Evolutionary conservation across 257 asterid genomes (phyloP).

Genomic region (Echium plantagineum): DNA sequence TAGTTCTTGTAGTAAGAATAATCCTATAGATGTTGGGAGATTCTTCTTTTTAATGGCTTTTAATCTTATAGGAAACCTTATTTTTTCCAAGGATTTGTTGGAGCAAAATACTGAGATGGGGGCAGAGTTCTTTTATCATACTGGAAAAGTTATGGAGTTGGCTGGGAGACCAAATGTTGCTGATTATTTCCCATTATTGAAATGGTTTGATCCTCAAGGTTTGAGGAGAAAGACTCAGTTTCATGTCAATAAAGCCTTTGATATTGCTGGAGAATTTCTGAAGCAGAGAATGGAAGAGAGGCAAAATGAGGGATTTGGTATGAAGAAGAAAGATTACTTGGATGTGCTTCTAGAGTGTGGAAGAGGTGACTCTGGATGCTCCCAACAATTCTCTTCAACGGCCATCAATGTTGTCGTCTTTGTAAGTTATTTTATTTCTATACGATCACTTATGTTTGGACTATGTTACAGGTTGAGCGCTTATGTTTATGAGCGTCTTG

Average conservation of each 20-base stretch:
- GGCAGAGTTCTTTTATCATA: conserved; percentile 54
- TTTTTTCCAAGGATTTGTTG: conserved; percentile 53
- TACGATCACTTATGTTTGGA: no score
- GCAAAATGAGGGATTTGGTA: not conserved
- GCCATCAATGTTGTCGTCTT: conserved; percentile 47
- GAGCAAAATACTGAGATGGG: conserved; percentile 44
- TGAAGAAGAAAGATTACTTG: conserved; percentile 41
- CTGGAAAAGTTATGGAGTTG: conserved; percentile 47
- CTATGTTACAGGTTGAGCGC: no score
- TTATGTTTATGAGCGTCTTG: no score
- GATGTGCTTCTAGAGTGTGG: conserved; percentile 54
- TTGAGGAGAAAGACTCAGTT: conserved; percentile 39
- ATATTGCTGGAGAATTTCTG: conserved; percentile 41
- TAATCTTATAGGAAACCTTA: conserved; percentile 60
- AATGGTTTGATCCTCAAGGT: conserved; percentile 50
- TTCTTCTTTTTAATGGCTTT: conserved; percentile 62
- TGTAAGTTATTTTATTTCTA: conserved; percentile 40
- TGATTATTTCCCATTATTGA: conserved; percentile 40
- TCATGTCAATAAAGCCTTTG: conserved; percentile 43
- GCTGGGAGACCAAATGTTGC: conserved; percentile 58
- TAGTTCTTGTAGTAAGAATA: not conserved
- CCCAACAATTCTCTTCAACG: conserved; percentile 39
- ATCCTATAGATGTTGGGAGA: conserved; percentile 31
- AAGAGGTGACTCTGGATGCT: no score
- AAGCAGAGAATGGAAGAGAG: conserved; percentile 32